phyloP scores from a whole-genome alignment of 202 grass and related monocot genomes.

The Carex sylvatica region DNA sequence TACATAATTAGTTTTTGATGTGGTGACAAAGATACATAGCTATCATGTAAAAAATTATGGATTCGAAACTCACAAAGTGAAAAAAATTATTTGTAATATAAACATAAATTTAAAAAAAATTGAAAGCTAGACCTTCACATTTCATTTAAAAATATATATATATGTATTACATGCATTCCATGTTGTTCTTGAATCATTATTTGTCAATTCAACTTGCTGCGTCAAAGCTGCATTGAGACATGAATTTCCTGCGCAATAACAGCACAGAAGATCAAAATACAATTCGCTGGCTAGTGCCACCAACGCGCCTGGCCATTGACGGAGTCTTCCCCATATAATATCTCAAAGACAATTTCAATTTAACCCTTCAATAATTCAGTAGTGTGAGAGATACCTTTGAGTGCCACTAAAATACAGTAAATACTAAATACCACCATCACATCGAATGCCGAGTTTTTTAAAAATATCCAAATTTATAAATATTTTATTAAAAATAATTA shows the following conservation, averaged over 20 bases:
- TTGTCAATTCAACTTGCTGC: no score
- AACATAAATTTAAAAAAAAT: no score
- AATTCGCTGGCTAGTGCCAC: neutral
- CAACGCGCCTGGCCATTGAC: conserved; percentile 22
- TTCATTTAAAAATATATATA: no score
- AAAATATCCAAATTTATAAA: no score
- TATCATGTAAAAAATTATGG: no score
- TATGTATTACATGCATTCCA: neutral
- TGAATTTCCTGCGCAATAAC: neutral
- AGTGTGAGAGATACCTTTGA: neutral
- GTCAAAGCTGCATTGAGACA: neutral
- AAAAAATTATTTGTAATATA: no score
- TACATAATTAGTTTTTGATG: no score
- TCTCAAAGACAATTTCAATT: neutral
- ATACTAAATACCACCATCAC: neutral
- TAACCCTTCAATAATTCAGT: neutral
- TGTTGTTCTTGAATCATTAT: neutral
- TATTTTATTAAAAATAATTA: no score
- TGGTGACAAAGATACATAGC: no score
- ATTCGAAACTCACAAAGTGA: no score
- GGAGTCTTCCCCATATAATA: neutral
- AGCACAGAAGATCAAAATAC: neutral
- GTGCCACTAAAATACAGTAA: neutral
- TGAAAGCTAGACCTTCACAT: no score
- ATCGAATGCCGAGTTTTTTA: no score